Evolutionary conservation across 225 moss, liverwort and hornwort species (phyloP), one percentile per base, ranked within the genome.

Genomic region (Anthoceros angustus): DNA sequence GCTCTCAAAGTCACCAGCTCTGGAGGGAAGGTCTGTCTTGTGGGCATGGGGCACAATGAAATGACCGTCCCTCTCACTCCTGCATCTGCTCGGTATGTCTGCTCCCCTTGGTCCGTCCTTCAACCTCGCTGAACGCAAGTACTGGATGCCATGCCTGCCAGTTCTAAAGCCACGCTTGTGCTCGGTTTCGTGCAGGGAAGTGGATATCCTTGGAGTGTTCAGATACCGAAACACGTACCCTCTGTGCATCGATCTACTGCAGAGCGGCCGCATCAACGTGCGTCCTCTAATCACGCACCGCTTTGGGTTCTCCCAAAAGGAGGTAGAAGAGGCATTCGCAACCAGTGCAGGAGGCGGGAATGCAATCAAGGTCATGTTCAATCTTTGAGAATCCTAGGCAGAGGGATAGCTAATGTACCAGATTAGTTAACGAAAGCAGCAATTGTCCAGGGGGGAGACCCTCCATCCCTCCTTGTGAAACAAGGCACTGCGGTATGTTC

Each of bases 291-390:
- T 92, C 60, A 92, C 92, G 2, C 77, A 92, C 12, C 74, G 88
- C 6, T 92, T 75, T 71, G 76, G 80, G 4, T 92, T 92, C 75
- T 72, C 86, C 0, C 77, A 88, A 60, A 64, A 76, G 21, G 92
- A 85, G 9, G 73, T 86, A 50, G 86, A 80, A 67, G 80, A 72
- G 1, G 92, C 92, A 8, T 92, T 92, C 69, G 77, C 70, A 25
- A 88, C 26, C 16, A 92, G 92, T 39, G 78, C 84, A 5, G 9
- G 23, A 0, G 83, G 86, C 63, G 84, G 74, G 39, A 72, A 26
- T 65, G 86, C 88, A n/a, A 82, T 92, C 69, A 92, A 88, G 69
- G 92, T 92, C 61, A 88, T 92, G 86, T 92, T 92, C 69, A 86
- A 88, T 14, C 85, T 92, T 26, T 80, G 74, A 73, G 46, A 32